Percentiles rank a stretch among this genome's conserved stretches.
Conservation (phyloP, 257 asterid species). For the Hygrophila difformis region DNA sequence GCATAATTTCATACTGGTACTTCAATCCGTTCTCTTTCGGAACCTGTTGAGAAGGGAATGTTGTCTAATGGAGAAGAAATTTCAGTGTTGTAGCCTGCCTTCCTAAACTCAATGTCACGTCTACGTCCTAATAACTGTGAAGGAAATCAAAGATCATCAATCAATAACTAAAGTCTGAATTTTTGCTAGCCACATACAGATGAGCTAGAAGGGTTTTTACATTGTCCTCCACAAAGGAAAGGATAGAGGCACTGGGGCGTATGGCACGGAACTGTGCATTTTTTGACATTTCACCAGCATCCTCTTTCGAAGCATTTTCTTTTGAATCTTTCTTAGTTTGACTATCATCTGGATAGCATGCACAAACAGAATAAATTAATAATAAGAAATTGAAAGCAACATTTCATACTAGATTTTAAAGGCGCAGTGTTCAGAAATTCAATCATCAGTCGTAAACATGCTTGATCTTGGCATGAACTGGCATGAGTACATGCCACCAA, state of each 20-base stretch:
- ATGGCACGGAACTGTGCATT: slow-evolving; percentile 98
- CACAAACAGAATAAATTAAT: slow-evolving; percentile 14
- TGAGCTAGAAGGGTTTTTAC: slow-evolving; percentile 32
- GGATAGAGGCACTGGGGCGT: slow-evolving; percentile 76
- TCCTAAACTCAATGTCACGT: slow-evolving; percentile 68
- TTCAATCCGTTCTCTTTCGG: slow-evolving; percentile 86
- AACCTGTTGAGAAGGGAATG: slow-evolving; percentile 67
- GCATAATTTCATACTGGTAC: slow-evolving; percentile 54
- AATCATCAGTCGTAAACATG: background rate
- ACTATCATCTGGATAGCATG: slow-evolving; percentile 43
- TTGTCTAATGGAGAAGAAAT: slow-evolving; percentile 85
- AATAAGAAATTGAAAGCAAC: no score
- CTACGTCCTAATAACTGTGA: slow-evolving; percentile 89
- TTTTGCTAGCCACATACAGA: slow-evolving; percentile 19
- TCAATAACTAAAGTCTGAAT: slow-evolving; percentile 9
- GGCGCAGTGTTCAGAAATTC: background rate
- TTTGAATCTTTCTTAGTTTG: slow-evolving; percentile 37
- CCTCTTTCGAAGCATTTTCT: no score
- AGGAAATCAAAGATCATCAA: slow-evolving; percentile 10
- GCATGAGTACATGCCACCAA: no score
- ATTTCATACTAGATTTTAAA: no score
- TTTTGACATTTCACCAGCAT: slow-evolving; percentile 53
- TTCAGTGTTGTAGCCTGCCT: slow-evolving; percentile 89
- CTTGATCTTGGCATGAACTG: background rate
- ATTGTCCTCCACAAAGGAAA: slow-evolving; percentile 89